Evolutionary conservation across 768 basidiomycete genomes (phyloP).

Genomic region (Pleurotus eryngii): DNA sequence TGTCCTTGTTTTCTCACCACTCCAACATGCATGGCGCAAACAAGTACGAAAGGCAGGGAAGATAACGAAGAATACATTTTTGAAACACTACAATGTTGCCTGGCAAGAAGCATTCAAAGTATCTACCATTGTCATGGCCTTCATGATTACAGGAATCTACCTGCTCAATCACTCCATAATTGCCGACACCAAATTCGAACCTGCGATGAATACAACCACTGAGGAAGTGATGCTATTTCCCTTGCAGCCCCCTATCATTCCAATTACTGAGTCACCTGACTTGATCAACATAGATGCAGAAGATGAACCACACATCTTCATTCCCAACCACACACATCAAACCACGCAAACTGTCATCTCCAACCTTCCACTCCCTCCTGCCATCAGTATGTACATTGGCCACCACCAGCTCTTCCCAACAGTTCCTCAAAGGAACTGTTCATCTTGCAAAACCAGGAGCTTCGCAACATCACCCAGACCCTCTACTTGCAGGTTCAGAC

Average conservation of each 20-base stretch:
- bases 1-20: conserved; percentile 33
- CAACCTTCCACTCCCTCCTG: neutral
- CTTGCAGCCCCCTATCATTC: neutral
- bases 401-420: neutral
- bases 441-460: neutral
- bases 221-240: neutral
- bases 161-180: conserved; percentile 16
- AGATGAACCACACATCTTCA: neutral
- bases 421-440: neutral
- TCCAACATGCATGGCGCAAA: conserved; percentile 8
- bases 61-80: conserved; percentile 1
- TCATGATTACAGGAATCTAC: conserved; percentile 18
- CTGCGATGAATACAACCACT: conserved; percentile 1
- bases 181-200: conserved; percentile 7
- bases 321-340: neutral
- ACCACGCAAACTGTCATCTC: neutral
- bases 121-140: conserved; percentile 17
- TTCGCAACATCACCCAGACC: neutral
- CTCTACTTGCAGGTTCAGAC: neutral
- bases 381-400: too few relatives aligned
- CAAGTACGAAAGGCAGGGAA: conserved; percentile 1
- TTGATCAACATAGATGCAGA: neutral
- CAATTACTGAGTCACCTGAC: neutral
- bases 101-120: conserved; percentile 13
- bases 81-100: conserved; percentile 10